Evolutionary conservation across 768 basidiomycete species (phyloP).

Genomic region (Lentinula aciculospora): DNA sequence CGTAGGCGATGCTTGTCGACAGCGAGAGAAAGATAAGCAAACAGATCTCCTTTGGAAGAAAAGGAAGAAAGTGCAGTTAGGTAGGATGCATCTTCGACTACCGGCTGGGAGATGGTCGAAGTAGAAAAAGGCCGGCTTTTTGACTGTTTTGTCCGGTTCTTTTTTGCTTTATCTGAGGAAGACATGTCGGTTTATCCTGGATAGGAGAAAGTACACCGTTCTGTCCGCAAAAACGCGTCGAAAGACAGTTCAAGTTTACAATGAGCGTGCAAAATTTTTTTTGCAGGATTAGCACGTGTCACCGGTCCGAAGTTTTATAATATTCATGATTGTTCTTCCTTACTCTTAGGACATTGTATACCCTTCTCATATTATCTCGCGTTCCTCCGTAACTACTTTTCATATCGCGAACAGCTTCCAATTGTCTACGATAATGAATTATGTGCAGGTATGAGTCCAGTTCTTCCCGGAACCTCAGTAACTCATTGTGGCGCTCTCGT

Average conservation of each 20-base stretch:
- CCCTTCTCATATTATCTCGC: neutral
- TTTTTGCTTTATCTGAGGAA: conserved; percentile 28
- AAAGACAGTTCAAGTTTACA: neutral
- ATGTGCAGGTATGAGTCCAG: conserved; percentile 39
- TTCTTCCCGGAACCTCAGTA: neutral
- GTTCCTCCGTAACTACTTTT: neutral
- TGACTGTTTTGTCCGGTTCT: conserved; percentile 45
- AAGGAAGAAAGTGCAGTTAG: conserved; percentile 47
- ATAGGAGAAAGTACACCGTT: neutral
- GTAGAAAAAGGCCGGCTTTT: conserved; percentile 48
- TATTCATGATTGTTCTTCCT: too few species aligned
- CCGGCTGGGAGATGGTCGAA: conserved; percentile 50
- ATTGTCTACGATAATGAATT: conserved; percentile 32
- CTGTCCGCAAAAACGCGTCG: neutral
- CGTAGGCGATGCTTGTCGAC: conserved; percentile 70
- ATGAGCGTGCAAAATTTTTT: too few species aligned
- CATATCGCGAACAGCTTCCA: neutral
- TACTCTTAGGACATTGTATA: too few species aligned
- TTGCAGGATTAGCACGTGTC: too few species aligned
- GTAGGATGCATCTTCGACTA: conserved; percentile 40
- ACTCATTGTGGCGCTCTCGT: neutral
- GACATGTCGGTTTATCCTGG: neutral
- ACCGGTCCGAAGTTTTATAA: too few species aligned
- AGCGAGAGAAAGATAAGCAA: conserved; percentile 58
- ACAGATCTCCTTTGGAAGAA: conserved; percentile 49